Evolutionary conservation across 345 rosid genomes (phyloP).

Genomic region (Lepidium sativum): DNA sequence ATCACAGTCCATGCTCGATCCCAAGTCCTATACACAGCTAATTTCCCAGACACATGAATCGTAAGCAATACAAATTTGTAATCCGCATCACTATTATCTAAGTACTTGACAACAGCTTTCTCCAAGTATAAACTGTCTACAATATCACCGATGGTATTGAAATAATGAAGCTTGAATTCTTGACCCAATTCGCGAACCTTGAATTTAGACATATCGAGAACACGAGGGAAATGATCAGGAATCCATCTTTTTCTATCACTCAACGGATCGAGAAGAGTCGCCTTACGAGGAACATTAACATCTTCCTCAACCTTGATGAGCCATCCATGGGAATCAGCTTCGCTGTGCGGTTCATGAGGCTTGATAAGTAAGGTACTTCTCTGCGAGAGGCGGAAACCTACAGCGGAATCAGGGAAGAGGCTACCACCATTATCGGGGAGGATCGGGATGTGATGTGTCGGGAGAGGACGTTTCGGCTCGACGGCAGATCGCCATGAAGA

Average conservation of each 20-base stretch:
- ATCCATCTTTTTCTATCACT: conserved; percentile 28
- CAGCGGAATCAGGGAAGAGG: conserved; percentile 27
- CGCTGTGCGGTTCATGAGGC: conserved; percentile 18
- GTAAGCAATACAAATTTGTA: conserved; percentile 62
- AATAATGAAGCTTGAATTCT: conserved; percentile 60
- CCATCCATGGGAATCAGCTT: conserved; percentile 37
- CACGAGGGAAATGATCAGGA: conserved; percentile 39
- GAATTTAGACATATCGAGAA: conserved; percentile 36
- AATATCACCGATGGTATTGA: conserved; percentile 25
- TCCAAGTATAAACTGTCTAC: conserved; percentile 55
- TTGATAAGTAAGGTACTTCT: conserved; percentile 52
- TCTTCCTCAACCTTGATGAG: conserved; percentile 55
- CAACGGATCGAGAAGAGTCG: conserved; percentile 58
- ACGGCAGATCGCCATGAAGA: conserved; percentile 66
- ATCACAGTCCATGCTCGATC: conserved; percentile 60
- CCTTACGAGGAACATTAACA: conserved; percentile 19
- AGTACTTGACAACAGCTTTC: conserved; percentile 52
- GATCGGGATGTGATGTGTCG: conserved; percentile 38
- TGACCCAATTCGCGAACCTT: conserved; percentile 47
- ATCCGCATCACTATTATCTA: conserved; percentile 11
- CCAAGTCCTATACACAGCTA: conserved; percentile 61
- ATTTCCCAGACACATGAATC: conserved; percentile 79
- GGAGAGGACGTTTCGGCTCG: conserved; percentile 29
- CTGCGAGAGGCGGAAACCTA: conserved; percentile 56
- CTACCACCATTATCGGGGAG: conserved; percentile 49